Evolutionary conservation across 257 asterid genomes (phyloP), one percentile per base, ranked within the genome.

Genomic region (Primulina eburnea): DNA sequence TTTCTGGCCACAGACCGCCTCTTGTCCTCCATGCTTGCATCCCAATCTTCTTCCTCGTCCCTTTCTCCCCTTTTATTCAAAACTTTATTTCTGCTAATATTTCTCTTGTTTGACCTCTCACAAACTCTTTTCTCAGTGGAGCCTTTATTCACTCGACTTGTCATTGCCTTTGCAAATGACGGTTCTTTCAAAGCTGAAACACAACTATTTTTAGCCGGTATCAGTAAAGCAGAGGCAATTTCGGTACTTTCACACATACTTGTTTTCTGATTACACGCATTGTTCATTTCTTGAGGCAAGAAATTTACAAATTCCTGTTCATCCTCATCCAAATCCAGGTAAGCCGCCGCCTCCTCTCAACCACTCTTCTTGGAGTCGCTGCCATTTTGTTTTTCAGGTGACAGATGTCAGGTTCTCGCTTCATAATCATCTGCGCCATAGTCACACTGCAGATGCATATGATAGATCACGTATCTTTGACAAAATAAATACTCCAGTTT

Each of bases 41-140:
- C 77, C 85, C 89, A 70, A 60, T 88, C 93, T 40, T 82, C 88
- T 43, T 85, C 87, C 35, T 79, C 77, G 14, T 62, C 83, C 37
- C 74, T 78, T 53, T 77, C 75, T 69, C 67, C 33, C 58, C 34
- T 73, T 69, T 38, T 61, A 77, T 59, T 57, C 57, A 33, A 71
- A 40, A 37, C 57, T 64, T 73, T 74, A 67, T 70, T 43, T 56
- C 64, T 32, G 18, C 37, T 34, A 11, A 53, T 58, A 40, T 53
- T 79, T 62, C 73, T 76, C 58, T 73, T 80, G 65, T 50, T 75
- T 40, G 76, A 68, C 62, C 47, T 66, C 62, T 9, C 67, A 55
- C 77, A 47, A 58, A 16, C 68, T n/a, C 63, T 59, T 78, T 73
- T 69, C 67, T 68, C 76, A 62, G 2, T 18, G 43, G 76, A 38